Conservation (phyloP, 306 rosid genomes). For the Inga leiocalycina region DNA sequence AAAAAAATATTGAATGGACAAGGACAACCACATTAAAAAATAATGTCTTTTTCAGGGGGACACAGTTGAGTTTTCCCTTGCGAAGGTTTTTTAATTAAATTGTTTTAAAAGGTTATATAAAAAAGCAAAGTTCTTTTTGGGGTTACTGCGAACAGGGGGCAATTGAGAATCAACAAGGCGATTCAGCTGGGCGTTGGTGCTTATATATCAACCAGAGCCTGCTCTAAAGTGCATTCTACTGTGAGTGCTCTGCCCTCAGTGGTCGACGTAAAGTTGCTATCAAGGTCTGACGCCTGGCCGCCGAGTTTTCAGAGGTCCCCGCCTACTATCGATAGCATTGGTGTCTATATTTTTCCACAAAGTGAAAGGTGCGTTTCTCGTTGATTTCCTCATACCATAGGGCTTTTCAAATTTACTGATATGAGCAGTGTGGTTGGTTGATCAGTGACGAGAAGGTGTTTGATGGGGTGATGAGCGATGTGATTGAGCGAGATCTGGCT, state of each 20-base stretch:
- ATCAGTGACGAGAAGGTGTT: constrained; percentile 37
- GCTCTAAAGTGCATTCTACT: constrained; percentile 20
- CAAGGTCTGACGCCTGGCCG: constrained; percentile 34
- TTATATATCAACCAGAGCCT: neutral
- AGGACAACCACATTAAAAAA: too few species aligned
- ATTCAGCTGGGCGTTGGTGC: neutral
- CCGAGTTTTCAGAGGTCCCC: constrained; percentile 25
- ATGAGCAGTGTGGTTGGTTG: neutral
- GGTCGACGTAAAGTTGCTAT: constrained; percentile 26
- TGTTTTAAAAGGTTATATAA: neutral
- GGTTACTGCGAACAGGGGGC: constrained; percentile 24
- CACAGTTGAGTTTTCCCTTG: too few species aligned
- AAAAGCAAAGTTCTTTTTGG: neutral
- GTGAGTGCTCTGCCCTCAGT: constrained; percentile 11
- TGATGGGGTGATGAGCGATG: constrained; percentile 23
- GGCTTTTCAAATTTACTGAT: neutral
- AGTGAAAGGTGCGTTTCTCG: constrained; percentile 36
- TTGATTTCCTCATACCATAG: neutral
- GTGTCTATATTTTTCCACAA: constrained; percentile 34
- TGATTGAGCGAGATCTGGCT: constrained; percentile 32
- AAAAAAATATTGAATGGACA: too few species aligned
- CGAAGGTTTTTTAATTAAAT: too few species aligned
- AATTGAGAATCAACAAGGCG: constrained; percentile 2
- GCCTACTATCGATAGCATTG: constrained; percentile 29
- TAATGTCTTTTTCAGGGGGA: too few species aligned